Evolutionary conservation across 2,329 filamentous ascomycete genomes (phyloP).

Genomic region (Fusarium hostae): DNA sequence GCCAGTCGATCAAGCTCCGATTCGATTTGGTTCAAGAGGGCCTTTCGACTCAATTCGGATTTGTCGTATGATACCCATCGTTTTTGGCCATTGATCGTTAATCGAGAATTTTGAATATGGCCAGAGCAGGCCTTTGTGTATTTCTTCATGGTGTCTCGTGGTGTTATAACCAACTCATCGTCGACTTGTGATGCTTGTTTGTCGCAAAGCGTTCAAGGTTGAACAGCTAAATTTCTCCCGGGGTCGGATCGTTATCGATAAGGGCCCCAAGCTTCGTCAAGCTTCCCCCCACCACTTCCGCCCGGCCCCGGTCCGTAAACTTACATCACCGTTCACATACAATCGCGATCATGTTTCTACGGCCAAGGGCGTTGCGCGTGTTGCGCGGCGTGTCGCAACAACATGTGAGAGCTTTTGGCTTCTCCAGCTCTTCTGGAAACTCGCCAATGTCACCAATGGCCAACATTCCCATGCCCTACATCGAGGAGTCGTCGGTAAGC

Average conservation of each 20-base stretch:
- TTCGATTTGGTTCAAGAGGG: slow-evolving; percentile 48
- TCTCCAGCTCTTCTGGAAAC: slow-evolving; percentile 49
- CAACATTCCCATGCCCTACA: slow-evolving; percentile 68
- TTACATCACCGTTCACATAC: slow-evolving; percentile 9
- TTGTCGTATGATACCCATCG: slow-evolving; percentile 51
- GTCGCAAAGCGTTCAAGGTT: not conserved
- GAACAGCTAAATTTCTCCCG: slow-evolving; percentile 9
- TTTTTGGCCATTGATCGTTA: slow-evolving; percentile 22
- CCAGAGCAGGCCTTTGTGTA: slow-evolving; percentile 35
- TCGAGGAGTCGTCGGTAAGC: slow-evolving; percentile 58
- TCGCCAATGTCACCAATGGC: slow-evolving; percentile 45
- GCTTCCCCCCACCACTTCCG: slow-evolving; percentile 42
- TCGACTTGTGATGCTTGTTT: not conserved
- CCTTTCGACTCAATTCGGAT: slow-evolving; percentile 43
- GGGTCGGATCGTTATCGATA: slow-evolving; percentile 32
- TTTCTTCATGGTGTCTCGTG: slow-evolving; percentile 44
- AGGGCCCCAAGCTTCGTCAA: slow-evolving; percentile 33
- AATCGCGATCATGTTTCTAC: slow-evolving; percentile 45
- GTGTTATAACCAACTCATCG: slow-evolving; percentile 32
- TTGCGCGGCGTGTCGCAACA: slow-evolving; percentile 50
- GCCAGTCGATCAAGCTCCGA: slow-evolving; percentile 47
- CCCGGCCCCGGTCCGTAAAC: slow-evolving; percentile 15
- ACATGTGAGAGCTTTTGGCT: slow-evolving; percentile 57
- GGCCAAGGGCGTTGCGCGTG: slow-evolving; percentile 46
- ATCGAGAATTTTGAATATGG: slow-evolving; percentile 7